Evolutionary conservation across 768 basidiomycete genomes (phyloP), one percentile per base, ranked within the genome.

Genomic region (Tephrocybe sp.): DNA sequence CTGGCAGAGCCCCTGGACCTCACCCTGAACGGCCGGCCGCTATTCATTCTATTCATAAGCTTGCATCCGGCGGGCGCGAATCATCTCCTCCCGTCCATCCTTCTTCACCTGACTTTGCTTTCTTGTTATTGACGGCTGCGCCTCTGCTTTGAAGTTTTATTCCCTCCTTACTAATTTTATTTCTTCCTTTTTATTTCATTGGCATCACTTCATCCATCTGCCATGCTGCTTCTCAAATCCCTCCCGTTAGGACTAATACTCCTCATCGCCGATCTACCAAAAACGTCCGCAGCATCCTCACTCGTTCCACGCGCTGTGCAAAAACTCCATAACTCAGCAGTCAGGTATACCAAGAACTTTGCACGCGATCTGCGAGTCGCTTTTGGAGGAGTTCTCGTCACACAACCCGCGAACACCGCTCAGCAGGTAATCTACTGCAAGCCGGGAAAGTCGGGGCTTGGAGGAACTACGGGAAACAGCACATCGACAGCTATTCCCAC

Each of bases 321-420:
- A 43, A 73, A 67, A 30, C 73, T 77, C 30, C 86, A 85, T 61
- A 72, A 69, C 23, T 70, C 73, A 51, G 85, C 86, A 26, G 63
- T 77, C 39, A 76, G 72, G 49, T 80, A 79, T 50, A 88, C 85
- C 36, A 76, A 78, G 41, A 76, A 67, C 48, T 71, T 91, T 23
- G 85, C 87, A 14, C 76, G 75, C 49, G 89, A 91, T 65, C 73
- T 91, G 49, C 84, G 87, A 23, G 60, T 83, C 31, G 84, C 84
- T 11, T 82, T 90, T 60, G 68, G 75, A 17, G 73, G 76, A 19
- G 68, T 85, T 20, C 70, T 84, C 10, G 68, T 75, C 26, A 63
- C 76, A 12, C 73, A 79, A 48, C 53, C 55, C 36, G 45, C 48
- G 51, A 48, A 45, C 41, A 35, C 39, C 17, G 53, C 41, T 48